Evolutionary conservation across 2,329 filamentous ascomycete genomes (phyloP).

Genomic region (Chaetothyriales sp.): DNA sequence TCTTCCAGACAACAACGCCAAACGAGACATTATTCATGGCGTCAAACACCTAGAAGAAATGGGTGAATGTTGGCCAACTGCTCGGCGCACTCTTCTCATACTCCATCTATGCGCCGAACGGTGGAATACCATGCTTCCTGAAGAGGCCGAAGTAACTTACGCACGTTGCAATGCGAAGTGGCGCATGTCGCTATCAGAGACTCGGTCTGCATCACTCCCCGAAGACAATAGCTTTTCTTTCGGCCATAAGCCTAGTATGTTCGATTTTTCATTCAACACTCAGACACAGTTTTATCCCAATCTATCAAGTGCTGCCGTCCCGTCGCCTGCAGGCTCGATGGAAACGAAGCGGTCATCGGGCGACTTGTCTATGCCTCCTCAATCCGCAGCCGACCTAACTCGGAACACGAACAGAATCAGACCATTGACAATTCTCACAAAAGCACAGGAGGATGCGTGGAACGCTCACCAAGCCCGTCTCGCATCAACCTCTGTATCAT

Average conservation of each 20-base stretch:
- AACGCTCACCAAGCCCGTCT: slow-evolving; percentile 20
- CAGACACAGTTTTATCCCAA: slow-evolving; percentile 16
- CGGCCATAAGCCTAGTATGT: slow-evolving; percentile 2
- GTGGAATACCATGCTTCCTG: slow-evolving; percentile 76
- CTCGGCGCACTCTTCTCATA: slow-evolving; percentile 70
- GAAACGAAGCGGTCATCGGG: slow-evolving; percentile 13
- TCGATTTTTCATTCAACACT: slow-evolving; percentile 14
- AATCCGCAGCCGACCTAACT: slow-evolving; percentile 17
- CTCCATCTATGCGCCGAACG: slow-evolving; percentile 74
- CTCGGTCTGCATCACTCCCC: slow-evolving; percentile 26
- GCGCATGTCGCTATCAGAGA: slow-evolving; percentile 44
- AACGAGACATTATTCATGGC: slow-evolving; percentile 77
- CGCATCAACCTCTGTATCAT: slow-evolving; percentile 9
- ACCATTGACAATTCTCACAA: slow-evolving; percentile 15
- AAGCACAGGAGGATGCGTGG: slow-evolving; percentile 24
- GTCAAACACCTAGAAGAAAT: slow-evolving; percentile 90
- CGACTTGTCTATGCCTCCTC: slow-evolving; percentile 17
- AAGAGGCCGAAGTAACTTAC: slow-evolving; percentile 67
- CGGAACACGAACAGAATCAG: slow-evolving; percentile 8
- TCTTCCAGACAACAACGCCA: slow-evolving; percentile 79
- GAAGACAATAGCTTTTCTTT: slow-evolving; percentile 34
- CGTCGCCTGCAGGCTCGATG: slow-evolving; percentile 8
- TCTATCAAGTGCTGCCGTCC: slow-evolving; percentile 7
- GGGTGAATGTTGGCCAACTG: slow-evolving; percentile 85
- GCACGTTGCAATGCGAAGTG: slow-evolving; percentile 66